These are phyloP conservation scores for Sphagnum magellanicum DNA, from an alignment of 228 moss, liverwort and hornwort genomes.

Conservation along the genomic window DNA sequence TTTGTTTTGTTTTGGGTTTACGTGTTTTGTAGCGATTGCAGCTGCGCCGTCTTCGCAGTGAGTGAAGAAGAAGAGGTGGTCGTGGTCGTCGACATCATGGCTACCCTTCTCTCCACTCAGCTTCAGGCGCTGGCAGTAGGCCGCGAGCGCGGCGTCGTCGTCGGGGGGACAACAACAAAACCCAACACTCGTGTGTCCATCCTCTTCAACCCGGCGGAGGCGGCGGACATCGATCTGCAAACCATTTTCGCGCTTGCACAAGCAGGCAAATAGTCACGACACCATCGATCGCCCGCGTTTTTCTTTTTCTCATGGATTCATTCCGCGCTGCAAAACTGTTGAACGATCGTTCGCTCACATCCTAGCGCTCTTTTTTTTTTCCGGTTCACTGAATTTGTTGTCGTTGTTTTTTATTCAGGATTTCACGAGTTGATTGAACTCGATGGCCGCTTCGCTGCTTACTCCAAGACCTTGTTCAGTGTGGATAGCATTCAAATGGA, in stretches of 20 bases:
- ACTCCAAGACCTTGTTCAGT: slow-evolving; percentile 64
- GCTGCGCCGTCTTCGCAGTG: too few species aligned
- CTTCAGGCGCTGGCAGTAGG: slow-evolving; percentile 66
- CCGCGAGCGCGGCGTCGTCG: slow-evolving; percentile 7
- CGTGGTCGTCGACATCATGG: slow-evolving; percentile 15
- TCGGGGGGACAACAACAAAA: slow-evolving; percentile 13
- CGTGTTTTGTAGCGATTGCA: too few species aligned
- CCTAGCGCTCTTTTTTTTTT: not conserved
- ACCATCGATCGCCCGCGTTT: not conserved
- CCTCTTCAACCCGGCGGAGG: slow-evolving; percentile 65
- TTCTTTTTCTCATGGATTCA: not conserved
- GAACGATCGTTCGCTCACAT: not conserved
- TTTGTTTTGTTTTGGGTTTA: too few species aligned
- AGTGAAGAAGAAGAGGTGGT: too few species aligned
- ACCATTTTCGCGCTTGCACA: slow-evolving; percentile 62
- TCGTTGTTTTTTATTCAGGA: slow-evolving; percentile 24
- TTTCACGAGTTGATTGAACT: slow-evolving; percentile 47
- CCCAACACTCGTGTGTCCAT: slow-evolving; percentile 53
- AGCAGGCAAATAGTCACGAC: slow-evolving; percentile 30
- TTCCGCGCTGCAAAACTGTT: not conserved
- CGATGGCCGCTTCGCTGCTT: slow-evolving; percentile 76
- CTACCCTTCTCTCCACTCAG: slow-evolving; percentile 59
- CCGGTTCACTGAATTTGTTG: not conserved
- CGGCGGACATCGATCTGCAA: slow-evolving; percentile 78
- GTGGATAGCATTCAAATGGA: slow-evolving; percentile 53